phyloP scores from a whole-genome alignment of 75 land plant species.

The Pinus albicaulis region DNA sequence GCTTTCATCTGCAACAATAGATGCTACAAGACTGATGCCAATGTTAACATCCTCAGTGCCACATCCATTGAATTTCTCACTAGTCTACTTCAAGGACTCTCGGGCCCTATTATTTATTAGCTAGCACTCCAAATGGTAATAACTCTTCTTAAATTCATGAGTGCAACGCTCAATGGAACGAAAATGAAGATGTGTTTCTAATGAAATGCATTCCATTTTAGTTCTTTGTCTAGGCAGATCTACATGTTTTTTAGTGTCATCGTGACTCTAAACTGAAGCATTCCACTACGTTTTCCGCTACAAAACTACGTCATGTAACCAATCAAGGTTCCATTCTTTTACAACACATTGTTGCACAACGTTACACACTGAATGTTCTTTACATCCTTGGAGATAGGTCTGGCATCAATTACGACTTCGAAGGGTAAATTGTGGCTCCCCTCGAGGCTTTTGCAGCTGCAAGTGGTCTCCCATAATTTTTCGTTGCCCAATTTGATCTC shows the following conservation, averaged over 20 bases:
- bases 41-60: constrained; percentile 6
- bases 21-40: constrained; percentile 22
- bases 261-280: not conserved
- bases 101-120: not conserved
- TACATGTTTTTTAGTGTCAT: not conserved
- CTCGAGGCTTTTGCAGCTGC: too few relatives aligned
- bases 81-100: not conserved
- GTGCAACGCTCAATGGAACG: constrained; percentile 11
- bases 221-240: not conserved
- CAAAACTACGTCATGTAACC: too few relatives aligned
- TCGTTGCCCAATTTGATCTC: too few relatives aligned
- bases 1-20: constrained; percentile 22
- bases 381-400: too few relatives aligned
- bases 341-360: too few relatives aligned
- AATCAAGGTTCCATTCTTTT: too few relatives aligned
- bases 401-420: too few relatives aligned
- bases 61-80: constrained; percentile 6
- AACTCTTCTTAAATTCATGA: constrained; percentile 6
- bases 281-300: too few relatives aligned
- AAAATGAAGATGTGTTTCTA: constrained; percentile 2
- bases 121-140: not conserved
- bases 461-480: too few relatives aligned
- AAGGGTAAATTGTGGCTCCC: too few relatives aligned
- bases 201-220: constrained; percentile 10
- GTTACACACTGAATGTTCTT: too few relatives aligned